Base-by-base conservation (phyloP, 2,329 filamentous ascomycete genomes). In the Huntiella moniliformis region DNA sequence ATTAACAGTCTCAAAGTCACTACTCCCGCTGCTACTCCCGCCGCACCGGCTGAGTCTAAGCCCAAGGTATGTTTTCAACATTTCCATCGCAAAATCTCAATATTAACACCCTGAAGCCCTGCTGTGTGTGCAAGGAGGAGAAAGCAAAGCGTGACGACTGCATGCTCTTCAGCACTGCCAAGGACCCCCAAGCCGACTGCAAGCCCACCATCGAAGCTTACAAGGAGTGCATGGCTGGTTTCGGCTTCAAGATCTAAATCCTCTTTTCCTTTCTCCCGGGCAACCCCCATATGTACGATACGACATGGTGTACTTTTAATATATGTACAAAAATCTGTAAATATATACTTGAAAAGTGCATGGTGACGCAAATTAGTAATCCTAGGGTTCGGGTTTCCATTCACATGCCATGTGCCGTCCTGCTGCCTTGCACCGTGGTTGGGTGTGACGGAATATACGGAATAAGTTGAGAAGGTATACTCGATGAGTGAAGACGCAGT, bases 121-220 rank as follows among this genome's bases (percentile, higher is more conserved):
- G 91, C 73, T 96, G 91, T 61, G 91, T 96, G 28, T 98, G 91
- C 75, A 95, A 87, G 60, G 77, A 91, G 38, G 86, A 98, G 63
- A 98, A 98, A 64, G 71, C 83, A 35, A 73, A 73, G 55, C 84
- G 91, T 52, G 91, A 98, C 66, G 87, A 98, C 65, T 98, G 91
- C 70, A 96, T 98, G 88, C 82, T 98, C 47, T 95, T 96, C 68
- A 93, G 85, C 47, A 86, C 75, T 52, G 72, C 82, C 51, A 71
- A 79, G 57, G 81, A 95, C 58, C 84, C 91, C 35, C 74, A 83
- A 56, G 71, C 75, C 57, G 86, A 92, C 56, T 98, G 91, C 71
- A 73, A 78, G 62, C 73, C 78, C 43, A 72, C 84, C 51, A 82
- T 98, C 52, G 75, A 84, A 22, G 77, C 83, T 59, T 98, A 98